phyloP scores from a whole-genome alignment of 2,329 filamentous ascomycete species.

The Hirsutella minnesotensis region DNA sequence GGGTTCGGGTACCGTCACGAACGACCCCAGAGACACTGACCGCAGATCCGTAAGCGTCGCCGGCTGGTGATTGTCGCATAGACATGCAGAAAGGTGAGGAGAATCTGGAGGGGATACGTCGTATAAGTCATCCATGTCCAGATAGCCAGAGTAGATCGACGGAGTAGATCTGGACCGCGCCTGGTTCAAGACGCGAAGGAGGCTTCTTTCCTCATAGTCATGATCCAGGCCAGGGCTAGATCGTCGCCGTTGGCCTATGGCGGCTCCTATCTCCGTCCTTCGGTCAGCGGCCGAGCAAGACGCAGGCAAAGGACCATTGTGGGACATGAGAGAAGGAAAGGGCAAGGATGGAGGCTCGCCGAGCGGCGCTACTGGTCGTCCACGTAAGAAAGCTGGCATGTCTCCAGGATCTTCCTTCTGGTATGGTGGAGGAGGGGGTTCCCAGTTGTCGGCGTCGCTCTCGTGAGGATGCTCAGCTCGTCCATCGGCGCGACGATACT shows the following conservation, averaged over 20 bases:
- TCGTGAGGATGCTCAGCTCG: constrained; percentile 67
- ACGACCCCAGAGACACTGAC: constrained; percentile 7
- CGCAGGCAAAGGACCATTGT: not conserved
- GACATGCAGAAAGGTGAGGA: constrained; percentile 13
- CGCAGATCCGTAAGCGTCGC: constrained; percentile 4
- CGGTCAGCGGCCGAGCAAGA: constrained; percentile 1
- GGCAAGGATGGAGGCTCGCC: constrained; percentile 11
- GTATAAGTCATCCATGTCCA: constrained; percentile 29
- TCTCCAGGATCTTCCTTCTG: constrained; percentile 50
- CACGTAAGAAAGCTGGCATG: constrained; percentile 43
- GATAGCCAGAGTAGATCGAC: constrained; percentile 8
- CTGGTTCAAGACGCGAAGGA: constrained; percentile 12
- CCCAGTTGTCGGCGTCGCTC: constrained; percentile 82
- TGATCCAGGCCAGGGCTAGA: constrained; percentile 22
- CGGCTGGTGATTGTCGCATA: not conserved
- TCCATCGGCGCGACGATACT: constrained; percentile 59
- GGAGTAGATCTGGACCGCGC: constrained; percentile 20
- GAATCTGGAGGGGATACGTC: constrained; percentile 34
- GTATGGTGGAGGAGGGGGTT: constrained; percentile 74
- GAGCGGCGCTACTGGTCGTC: constrained; percentile 29
- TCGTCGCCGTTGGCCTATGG: constrained; percentile 7
- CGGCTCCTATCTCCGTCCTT: constrained; percentile 1
- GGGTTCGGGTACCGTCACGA: not conserved
- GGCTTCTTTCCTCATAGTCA: constrained; percentile 19
- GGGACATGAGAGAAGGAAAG: constrained; percentile 4